A percentile compares a stretch with the other conserved stretches of the same genome.
These are phyloP conservation scores for Colletotrichum destructivum DNA, from an alignment of 2,329 filamentous ascomycete species.

Conservation along the genomic window DNA sequence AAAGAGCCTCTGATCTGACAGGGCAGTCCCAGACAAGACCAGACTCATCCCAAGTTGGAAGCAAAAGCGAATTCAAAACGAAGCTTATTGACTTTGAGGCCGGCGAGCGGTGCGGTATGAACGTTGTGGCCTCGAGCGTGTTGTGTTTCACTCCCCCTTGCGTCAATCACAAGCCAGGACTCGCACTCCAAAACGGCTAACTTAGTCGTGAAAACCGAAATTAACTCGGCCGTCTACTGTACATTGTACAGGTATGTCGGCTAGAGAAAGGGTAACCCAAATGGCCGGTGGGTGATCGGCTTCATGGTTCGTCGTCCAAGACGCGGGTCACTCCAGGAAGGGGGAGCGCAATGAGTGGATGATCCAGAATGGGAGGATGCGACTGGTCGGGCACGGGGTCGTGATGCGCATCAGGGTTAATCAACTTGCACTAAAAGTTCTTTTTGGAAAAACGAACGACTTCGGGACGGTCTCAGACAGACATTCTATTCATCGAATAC, in stretches of 20 bases:
- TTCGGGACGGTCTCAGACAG: neutral
- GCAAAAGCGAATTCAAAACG: no score
- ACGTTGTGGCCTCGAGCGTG: conserved; percentile 10
- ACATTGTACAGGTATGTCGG: no score
- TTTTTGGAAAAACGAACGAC: neutral
- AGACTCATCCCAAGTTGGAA: no score
- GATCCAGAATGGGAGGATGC: conserved; percentile 3
- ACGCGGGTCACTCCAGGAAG: neutral
- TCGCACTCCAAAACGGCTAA: conserved; percentile 2
- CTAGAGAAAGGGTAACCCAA: neutral
- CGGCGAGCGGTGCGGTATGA: neutral
- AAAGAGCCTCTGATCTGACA: no score
- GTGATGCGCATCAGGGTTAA: conserved; percentile 16
- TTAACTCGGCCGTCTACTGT: neutral
- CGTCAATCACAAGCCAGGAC: conserved; percentile 12
- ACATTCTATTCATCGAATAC: no score
- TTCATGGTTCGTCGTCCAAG: neutral
- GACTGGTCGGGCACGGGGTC: conserved; percentile 9
- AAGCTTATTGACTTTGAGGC: no score
- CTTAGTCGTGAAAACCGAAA: no score
- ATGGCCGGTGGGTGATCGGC: neutral
- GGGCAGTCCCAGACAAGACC: conserved; percentile 21
- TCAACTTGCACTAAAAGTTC: neutral
- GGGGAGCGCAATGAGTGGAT: neutral
- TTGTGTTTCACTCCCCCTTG: conserved; percentile 26